Percentiles rank a stretch among this genome's conserved stretches.
These are phyloP conservation scores for Hansenula lynferdii DNA, from an alignment of 1,139 yeast species.

Conservation along the genomic window DNA sequence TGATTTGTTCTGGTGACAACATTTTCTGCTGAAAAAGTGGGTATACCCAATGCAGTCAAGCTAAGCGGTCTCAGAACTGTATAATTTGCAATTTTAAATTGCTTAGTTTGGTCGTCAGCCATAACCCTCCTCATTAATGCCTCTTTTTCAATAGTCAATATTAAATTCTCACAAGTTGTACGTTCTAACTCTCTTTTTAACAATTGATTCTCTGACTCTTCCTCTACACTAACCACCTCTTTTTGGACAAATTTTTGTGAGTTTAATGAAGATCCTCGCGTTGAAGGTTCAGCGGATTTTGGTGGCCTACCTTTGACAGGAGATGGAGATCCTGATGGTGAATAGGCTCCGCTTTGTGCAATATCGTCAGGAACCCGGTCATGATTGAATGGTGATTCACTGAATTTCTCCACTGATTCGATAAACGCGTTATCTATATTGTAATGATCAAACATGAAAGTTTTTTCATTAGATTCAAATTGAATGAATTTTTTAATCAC, in stretches of 20 bases:
- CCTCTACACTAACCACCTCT: neutral
- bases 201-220: neutral
- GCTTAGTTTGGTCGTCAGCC: neutral
- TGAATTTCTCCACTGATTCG: neutral
- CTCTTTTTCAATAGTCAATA: neutral
- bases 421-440: neutral
- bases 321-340: neutral
- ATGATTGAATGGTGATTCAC: neutral
- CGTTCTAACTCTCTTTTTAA: slow-evolving; percentile 1
- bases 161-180: neutral
- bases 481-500: neutral
- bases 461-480: neutral
- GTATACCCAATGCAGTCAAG: neutral
- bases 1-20: neutral
- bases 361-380: neutral
- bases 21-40: slow-evolving; percentile 5
- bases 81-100: neutral
- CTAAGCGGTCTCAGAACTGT: slow-evolving; percentile 2
- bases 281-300: neutral
- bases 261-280: neutral
- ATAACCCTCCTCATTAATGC: neutral
- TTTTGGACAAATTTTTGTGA: neutral
- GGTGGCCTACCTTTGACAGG: neutral
- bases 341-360: neutral
- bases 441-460: neutral